Evolutionary conservation across 192 early-diverging fungal species (phyloP).

Genomic region (Lunasporangiospora selenospora): DNA sequence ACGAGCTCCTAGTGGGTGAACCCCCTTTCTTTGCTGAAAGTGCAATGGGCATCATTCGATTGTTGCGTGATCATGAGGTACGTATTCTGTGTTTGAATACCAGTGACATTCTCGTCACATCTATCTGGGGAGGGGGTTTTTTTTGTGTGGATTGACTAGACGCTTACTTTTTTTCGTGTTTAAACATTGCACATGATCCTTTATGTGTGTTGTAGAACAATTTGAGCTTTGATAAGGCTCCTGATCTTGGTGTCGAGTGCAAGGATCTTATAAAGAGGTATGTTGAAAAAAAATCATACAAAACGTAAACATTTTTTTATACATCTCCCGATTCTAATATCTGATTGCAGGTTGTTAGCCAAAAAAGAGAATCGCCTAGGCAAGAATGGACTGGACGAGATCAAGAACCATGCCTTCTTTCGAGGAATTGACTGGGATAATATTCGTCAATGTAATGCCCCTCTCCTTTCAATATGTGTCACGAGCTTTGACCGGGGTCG

Average conservation of each 20-base stretch:
- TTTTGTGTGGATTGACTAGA: no score
- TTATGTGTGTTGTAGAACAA: no score
- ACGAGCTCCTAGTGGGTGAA: constrained; percentile 84
- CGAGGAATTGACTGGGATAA: constrained; percentile 65
- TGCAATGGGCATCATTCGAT: constrained; percentile 82
- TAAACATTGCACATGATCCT: no score
- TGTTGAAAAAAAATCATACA: no score
- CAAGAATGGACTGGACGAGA: constrained; percentile 59
- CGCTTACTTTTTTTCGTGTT: no score
- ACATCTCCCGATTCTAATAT: no score
- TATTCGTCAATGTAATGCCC: constrained; percentile 52
- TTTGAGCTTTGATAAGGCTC: constrained; percentile 67
- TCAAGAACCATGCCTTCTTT: constrained; percentile 75
- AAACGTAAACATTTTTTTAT: not conserved
- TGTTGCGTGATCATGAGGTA: constrained; percentile 85
- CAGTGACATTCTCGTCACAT: no score
- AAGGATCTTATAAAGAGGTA: constrained; percentile 64
- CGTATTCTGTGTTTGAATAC: no score
- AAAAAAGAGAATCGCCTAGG: constrained; percentile 78
- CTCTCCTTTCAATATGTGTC: not conserved
- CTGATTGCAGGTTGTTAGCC: constrained; percentile 67
- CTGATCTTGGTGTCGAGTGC: constrained; percentile 25
- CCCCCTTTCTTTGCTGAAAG: constrained; percentile 92
- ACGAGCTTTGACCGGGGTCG: not conserved
- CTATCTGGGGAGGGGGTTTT: no score